Conservation (phyloP, 2,329 filamentous ascomycete species). For the Boeremia exigua region DNA sequence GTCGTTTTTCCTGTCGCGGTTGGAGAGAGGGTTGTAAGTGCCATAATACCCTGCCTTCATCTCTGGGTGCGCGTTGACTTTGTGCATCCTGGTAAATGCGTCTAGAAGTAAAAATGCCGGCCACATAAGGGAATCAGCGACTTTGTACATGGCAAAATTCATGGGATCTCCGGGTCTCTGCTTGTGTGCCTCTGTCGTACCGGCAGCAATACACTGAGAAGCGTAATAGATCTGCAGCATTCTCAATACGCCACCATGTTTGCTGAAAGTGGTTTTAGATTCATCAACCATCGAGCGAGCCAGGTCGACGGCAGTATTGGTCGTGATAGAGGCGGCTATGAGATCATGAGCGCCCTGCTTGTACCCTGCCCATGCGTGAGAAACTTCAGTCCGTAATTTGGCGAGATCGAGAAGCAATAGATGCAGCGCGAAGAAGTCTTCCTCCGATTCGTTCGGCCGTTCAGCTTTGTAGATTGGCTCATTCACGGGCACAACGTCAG, state of each 20-base stretch:
- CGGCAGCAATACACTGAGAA: neutral
- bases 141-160: slow-evolving; percentile 24
- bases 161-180: neutral
- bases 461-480: slow-evolving; percentile 14
- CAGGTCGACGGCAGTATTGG: slow-evolving; percentile 27
- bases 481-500: neutral
- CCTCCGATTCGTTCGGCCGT: slow-evolving; percentile 7
- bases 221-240: slow-evolving; percentile 21
- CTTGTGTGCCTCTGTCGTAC: neutral
- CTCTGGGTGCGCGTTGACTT: slow-evolving; percentile 28
- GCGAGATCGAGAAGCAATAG: slow-evolving; percentile 18
- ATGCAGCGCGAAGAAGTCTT: slow-evolving; percentile 17
- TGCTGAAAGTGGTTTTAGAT: slow-evolving; percentile 2
- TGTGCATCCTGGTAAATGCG: slow-evolving; percentile 29
- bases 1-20: slow-evolving; percentile 36
- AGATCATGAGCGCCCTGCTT: slow-evolving; percentile 19
- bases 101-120: slow-evolving; percentile 18
- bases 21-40: slow-evolving; percentile 35
- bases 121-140: slow-evolving; percentile 4
- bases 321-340: slow-evolving; percentile 24
- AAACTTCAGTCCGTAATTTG: slow-evolving; percentile 21
- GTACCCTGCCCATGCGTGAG: slow-evolving; percentile 20
- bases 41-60: slow-evolving; percentile 39
- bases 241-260: slow-evolving; percentile 7
- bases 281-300: slow-evolving; percentile 26